Conservation (phyloP, 2,329 filamentous ascomycete genomes). For the Rugonectria rugulosa region DNA sequence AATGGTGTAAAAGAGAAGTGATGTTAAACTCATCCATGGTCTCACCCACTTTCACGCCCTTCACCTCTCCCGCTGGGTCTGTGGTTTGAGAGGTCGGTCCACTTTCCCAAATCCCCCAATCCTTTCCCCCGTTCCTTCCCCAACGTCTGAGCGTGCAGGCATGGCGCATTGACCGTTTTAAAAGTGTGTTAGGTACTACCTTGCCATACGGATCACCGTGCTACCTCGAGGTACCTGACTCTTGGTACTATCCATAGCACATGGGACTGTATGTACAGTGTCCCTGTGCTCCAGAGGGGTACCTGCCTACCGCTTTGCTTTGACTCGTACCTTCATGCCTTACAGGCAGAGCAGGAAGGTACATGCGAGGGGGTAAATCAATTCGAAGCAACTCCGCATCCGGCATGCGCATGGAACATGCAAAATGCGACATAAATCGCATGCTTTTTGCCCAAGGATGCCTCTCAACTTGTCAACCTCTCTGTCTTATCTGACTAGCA, state of each 20-base stretch:
- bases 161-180: conserved; percentile 21
- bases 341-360: neutral
- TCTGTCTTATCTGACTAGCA: neutral
- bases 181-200: conserved; percentile 11
- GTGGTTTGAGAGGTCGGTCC: conserved; percentile 9
- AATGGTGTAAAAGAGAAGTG: too few relatives aligned
- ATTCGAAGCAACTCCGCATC: neutral
- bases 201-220: too few relatives aligned
- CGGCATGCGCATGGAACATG: too few relatives aligned
- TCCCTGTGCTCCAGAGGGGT: too few relatives aligned
- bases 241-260: too few relatives aligned
- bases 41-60: neutral
- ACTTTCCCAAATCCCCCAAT: conserved; percentile 16
- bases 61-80: neutral
- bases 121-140: conserved; percentile 11
- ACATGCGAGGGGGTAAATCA: neutral
- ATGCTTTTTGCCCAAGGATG: too few relatives aligned
- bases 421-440: too few relatives aligned
- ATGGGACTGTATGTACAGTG: neutral
- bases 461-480: neutral
- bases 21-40: conserved; percentile 8
- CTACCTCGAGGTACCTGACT: too few relatives aligned
- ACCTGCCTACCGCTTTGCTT: too few relatives aligned
- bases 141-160: conserved; percentile 16
- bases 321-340: too few relatives aligned